Evolutionary conservation across 2,329 filamentous ascomycete species (phyloP).

Genomic region (Xylariaceae sp.): DNA sequence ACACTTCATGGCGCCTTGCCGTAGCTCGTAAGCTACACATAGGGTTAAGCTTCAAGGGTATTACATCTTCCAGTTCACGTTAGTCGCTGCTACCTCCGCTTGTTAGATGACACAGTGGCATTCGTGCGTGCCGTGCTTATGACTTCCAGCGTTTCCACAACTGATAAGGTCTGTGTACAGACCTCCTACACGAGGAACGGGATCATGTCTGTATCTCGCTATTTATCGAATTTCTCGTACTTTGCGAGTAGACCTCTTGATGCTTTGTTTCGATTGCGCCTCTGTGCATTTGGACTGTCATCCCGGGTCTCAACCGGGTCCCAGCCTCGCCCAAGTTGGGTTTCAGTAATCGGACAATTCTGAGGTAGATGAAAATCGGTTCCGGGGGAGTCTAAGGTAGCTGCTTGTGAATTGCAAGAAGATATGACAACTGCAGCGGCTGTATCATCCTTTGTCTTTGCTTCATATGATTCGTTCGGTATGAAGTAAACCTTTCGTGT

Average conservation of each 20-base stretch:
- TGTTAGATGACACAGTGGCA: too few species aligned
- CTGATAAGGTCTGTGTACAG: too few species aligned
- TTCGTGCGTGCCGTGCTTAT: too few species aligned
- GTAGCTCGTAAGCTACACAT: too few species aligned
- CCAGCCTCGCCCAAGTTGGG: not conserved
- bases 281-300: not conserved
- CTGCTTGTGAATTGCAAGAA: not conserved
- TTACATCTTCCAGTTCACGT: too few species aligned
- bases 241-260: not conserved
- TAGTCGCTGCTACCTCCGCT: too few species aligned
- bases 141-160: too few species aligned
- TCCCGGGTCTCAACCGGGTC: not conserved
- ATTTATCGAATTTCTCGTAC: not conserved
- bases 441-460: not conserved
- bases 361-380: not conserved
- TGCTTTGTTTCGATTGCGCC: not conserved
- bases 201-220: not conserved
- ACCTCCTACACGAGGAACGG: not conserved
- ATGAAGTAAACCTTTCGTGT: not conserved
- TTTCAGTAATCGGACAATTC: not conserved
- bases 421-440: not conserved
- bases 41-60: too few species aligned
- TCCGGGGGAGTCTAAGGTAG: not conserved
- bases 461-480: not conserved
- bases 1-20: too few species aligned